A percentile compares a stretch with the other conserved stretches of the same genome.
Conservation (phyloP, 441 rosid species). For the Brassica balearica region DNA sequence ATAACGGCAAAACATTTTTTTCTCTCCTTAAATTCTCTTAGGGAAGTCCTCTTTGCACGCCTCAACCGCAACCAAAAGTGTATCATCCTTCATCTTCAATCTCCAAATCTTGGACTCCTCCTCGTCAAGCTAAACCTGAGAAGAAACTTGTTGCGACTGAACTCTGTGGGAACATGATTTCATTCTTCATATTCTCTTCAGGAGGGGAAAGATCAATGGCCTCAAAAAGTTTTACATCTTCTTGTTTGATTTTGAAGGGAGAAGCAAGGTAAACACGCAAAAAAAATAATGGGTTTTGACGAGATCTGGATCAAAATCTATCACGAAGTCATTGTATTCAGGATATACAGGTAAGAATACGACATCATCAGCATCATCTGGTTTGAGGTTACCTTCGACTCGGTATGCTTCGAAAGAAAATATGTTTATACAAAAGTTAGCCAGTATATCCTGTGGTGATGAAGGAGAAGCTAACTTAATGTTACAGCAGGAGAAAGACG, state of each 20-base stretch:
- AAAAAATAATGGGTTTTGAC: too few species aligned
- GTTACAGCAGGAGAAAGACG: too few species aligned
- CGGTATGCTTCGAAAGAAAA: slow-evolving; percentile 39
- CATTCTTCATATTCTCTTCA: not conserved
- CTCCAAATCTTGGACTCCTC: slow-evolving; percentile 29
- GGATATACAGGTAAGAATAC: slow-evolving; percentile 28
- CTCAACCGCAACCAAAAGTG: slow-evolving; percentile 39
- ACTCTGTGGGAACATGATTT: slow-evolving; percentile 18
- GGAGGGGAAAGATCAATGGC: not conserved
- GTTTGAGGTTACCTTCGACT: slow-evolving; percentile 51
- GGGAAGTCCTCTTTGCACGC: too few species aligned
- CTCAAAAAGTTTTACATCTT: not conserved
- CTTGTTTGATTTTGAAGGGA: slow-evolving; percentile 44
- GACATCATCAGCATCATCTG: slow-evolving; percentile 43
- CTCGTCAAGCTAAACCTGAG: slow-evolving; percentile 19
- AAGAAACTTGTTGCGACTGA: slow-evolving; percentile 29
- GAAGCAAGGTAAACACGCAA: not conserved
- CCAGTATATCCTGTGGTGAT: too few species aligned
- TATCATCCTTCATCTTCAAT: slow-evolving; percentile 28
- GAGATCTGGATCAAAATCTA: too few species aligned
- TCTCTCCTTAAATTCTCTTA: too few species aligned
- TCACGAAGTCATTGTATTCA: slow-evolving; percentile 6
- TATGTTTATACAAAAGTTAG: not conserved
- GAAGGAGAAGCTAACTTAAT: too few species aligned
- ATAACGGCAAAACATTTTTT: too few species aligned